Percentiles rank a stretch among this genome's conserved stretches.
phyloP scores from a whole-genome alignment of 352 stramenopile species.

The Pythium dissimile region DNA sequence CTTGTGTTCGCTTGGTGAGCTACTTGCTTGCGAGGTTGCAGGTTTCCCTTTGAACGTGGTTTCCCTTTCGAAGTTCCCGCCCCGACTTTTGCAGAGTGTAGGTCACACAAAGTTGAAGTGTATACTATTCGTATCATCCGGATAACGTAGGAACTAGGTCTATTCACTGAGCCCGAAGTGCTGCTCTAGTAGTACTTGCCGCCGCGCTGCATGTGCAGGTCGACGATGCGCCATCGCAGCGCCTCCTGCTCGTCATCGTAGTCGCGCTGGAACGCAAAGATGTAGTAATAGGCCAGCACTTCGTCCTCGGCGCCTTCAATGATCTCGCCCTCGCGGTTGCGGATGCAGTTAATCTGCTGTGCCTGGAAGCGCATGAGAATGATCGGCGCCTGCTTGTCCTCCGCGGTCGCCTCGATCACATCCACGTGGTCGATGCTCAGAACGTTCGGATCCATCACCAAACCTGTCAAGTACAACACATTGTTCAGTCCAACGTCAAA shows the following conservation, averaged over 20 bases:
- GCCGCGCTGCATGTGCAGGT: slow-evolving; percentile 83
- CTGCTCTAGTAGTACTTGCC: slow-evolving; percentile 79
- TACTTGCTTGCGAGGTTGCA: slow-evolving; percentile 3
- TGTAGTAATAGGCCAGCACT: slow-evolving; percentile 97
- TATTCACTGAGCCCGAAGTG: too few relatives aligned
- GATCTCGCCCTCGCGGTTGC: slow-evolving; percentile 95
- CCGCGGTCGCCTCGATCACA: slow-evolving; percentile 90
- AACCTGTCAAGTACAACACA: slow-evolving; percentile 15
- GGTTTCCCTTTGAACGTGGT: slow-evolving; percentile 14
- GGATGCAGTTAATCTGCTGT: slow-evolving; percentile 99
- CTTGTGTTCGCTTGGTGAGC: neutral
- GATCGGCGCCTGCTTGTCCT: slow-evolving; percentile 88
- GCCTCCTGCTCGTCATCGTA: slow-evolving; percentile 93
- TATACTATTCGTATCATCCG: slow-evolving; percentile 15
- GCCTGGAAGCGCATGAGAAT: slow-evolving; percentile 97
- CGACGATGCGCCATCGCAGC: slow-evolving; percentile 83
- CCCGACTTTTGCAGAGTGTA: slow-evolving; percentile 16
- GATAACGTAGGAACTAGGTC: slow-evolving; percentile 15
- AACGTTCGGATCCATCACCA: slow-evolving; percentile 94
- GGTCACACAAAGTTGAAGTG: slow-evolving; percentile 23
- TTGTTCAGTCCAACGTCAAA: neutral
- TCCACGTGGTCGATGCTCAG: slow-evolving; percentile 97
- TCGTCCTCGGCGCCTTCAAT: slow-evolving; percentile 96
- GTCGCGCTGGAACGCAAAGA: slow-evolving; percentile 96
- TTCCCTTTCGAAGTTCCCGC: slow-evolving; percentile 8